Percentiles rank a stretch among this genome's conserved stretches.
phyloP scores from a whole-genome alignment of 257 asterid species.

The Gentiana straminea region DNA sequence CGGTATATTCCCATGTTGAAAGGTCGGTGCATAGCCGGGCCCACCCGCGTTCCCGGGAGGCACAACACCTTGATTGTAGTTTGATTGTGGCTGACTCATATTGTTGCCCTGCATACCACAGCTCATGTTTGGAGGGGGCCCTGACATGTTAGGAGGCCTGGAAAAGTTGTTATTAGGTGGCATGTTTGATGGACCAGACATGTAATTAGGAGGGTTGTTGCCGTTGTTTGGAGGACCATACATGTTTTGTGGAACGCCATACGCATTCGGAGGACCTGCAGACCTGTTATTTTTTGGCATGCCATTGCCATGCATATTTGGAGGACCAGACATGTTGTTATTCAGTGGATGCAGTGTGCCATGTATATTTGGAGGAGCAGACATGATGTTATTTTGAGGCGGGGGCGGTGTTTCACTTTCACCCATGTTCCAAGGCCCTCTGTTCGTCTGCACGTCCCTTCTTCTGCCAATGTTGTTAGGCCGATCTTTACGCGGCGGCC shows the following conservation, averaged over 20 bases:
- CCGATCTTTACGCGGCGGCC: constrained; percentile 50
- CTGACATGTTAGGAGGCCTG: background rate
- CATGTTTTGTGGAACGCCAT: constrained; percentile 9
- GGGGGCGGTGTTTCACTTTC: constrained; percentile 18
- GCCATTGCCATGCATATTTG: background rate
- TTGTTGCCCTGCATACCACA: constrained; percentile 3
- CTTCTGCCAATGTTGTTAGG: constrained; percentile 62
- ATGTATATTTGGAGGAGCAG: constrained; percentile 17
- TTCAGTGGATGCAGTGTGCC: background rate
- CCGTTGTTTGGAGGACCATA: too few species aligned
- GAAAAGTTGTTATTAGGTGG: constrained; percentile 9
- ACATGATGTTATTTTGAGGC: constrained; percentile 4
- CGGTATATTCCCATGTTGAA: constrained; percentile 17
- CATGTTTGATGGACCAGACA: constrained; percentile 23
- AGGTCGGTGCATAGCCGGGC: constrained; percentile 20
- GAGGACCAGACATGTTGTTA: constrained; percentile 18
- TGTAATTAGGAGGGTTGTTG: constrained; percentile 14
- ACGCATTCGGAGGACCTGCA: constrained; percentile 9
- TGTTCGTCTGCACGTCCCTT: constrained; percentile 10
- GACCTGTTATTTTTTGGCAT: constrained; percentile 15
- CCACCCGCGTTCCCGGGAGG: constrained; percentile 3
- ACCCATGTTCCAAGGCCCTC: constrained; percentile 10
- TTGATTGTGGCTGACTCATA: constrained; percentile 7
- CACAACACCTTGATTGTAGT: constrained; percentile 19
- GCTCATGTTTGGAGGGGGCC: constrained; percentile 17